These are phyloP conservation scores for Penicillium daleae DNA, from an alignment of 495 filamentous ascomycete genomes.

Conservation along the genomic window DNA sequence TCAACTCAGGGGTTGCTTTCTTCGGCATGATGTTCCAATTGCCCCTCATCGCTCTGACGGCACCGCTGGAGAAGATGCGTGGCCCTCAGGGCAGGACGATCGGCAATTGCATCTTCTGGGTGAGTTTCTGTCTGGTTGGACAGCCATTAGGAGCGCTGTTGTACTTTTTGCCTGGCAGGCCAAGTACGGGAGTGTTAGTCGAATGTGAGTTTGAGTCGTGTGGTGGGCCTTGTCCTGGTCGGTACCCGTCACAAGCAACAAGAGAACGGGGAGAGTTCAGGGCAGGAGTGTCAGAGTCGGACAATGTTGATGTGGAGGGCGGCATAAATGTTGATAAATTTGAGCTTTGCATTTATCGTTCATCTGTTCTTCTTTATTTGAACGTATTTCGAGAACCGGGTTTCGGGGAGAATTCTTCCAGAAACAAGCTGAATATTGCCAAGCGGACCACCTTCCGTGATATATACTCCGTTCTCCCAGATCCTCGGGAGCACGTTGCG, in stretches of 20 bases:
- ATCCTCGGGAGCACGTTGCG: neutral
- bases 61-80: conserved; percentile 75
- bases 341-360: neutral
- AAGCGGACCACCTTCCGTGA: no score
- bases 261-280: neutral
- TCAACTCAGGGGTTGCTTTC: conserved; percentile 79
- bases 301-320: neutral
- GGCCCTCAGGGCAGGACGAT: conserved; percentile 71
- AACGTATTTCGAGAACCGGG: neutral
- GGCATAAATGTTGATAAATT: neutral
- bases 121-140: conserved; percentile 89
- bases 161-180: conserved; percentile 99
- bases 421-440: no score
- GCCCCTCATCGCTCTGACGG: conserved; percentile 81
- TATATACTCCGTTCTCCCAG: neutral
- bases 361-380: neutral
- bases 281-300: neutral
- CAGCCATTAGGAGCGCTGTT: conserved; percentile 87
- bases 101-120: conserved; percentile 95
- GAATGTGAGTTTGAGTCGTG: conserved; percentile 22
- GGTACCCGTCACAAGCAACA: neutral
- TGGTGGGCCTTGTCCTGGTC: neutral
- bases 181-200: conserved; percentile 82
- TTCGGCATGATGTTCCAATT: conserved; percentile 92
- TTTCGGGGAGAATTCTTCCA: neutral